Evolutionary conservation across 2,329 filamentous ascomycete genomes (phyloP), one percentile per base, ranked within the genome.

Genomic region (Emericellopsis cladophorae): DNA sequence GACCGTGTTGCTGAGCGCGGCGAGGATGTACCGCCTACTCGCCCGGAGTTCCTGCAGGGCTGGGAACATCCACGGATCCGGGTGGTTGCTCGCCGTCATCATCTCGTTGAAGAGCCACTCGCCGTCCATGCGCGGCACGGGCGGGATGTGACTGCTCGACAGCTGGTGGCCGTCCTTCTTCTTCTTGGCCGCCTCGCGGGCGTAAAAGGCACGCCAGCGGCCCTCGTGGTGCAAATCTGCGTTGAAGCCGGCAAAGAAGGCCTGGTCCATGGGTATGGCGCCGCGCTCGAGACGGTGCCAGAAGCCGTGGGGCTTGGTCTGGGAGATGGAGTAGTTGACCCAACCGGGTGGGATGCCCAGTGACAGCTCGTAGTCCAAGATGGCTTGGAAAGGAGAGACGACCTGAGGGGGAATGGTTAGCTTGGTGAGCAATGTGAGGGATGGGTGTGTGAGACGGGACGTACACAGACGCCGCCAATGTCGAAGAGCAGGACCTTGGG

Each of bases 381-480:
- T 96, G 2, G 85, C 80, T 65, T 94, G 87, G 54, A 98, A 89
- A 9, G 92, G 92, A 1, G 88, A 95, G 21, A 83, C 68, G 41
- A 95, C 87, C 89, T 94, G 24, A 23, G 15, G 8, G 11, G 29
- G 3, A 23, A 21, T n/a, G n/a, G 24, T 7, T 21, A 18, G 21
- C 3, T 36, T 18, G n/a, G 34, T 11, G 10, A 23, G 11, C 7
- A 9, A 5, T n/a, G 22, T n/a, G 32, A 23, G 5, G 22, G 16
- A 15, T 32, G 23, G 11, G 4, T 35, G 40, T 45, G 18, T 21
- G 18, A 21, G 18, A 29, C 7, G 26, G 26, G 26, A 79, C 86
- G 70, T 81, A 95, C 90, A 71, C 87, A 93, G 51, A 98, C 92
- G 46, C 92, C 92, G 32, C 92, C 92, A 50, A 98, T 92, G 62